Evolutionary conservation across 1,284 basidiomycete genomes (phyloP), one percentile per base, ranked within the genome.

Genomic region (Melampsora larici-populina): DNA sequence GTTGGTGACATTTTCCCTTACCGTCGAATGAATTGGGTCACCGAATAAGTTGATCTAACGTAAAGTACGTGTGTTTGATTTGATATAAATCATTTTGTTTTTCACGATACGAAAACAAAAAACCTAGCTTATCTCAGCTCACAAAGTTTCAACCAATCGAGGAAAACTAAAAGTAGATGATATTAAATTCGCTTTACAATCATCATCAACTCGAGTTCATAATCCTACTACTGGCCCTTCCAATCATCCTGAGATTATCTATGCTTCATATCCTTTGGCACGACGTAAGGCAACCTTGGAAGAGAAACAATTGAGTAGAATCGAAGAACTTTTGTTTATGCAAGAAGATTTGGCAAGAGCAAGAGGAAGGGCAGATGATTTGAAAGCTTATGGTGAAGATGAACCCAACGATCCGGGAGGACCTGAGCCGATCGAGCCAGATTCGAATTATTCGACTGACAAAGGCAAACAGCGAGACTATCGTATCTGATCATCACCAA

Each of bases 141-240:
- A 76, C 43, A 43, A 31, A 36, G 48, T 64, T 21, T 76, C 74
- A 15, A 76, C 74, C 13, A 76, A 76, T 68, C 48, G 74, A 26
- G 74, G 74, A 18, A 76, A 76, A 67, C 36, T 76, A 31, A 76
- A 76, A 69, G 66, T 76, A 17, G 74, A 76, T 43, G 74, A 76
- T 60, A 76, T 76, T 24, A 76, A 69, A 49, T 68, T 64, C 29
- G 74, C 58, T 21, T 46, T 76, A 48, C 46, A 68, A 49, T 51
- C 65, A 13, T 69, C 74, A 18, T 62, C 66, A 17, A 76, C 65
- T 58, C 43, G 58, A 43, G 58, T 69, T 17, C 74, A 76, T 51
- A 75, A 67, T 68, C 73, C 73, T 55, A 13, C 31, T 4, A 43
- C 15, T 26, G 21, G 33, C 7, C 58, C 46, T 26, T 21, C 49